A percentile compares a stretch with the other conserved stretches of the same genome.
Conservation (phyloP, 2,329 filamentous ascomycete species). For the Calonectria pseudoreteaudii region DNA sequence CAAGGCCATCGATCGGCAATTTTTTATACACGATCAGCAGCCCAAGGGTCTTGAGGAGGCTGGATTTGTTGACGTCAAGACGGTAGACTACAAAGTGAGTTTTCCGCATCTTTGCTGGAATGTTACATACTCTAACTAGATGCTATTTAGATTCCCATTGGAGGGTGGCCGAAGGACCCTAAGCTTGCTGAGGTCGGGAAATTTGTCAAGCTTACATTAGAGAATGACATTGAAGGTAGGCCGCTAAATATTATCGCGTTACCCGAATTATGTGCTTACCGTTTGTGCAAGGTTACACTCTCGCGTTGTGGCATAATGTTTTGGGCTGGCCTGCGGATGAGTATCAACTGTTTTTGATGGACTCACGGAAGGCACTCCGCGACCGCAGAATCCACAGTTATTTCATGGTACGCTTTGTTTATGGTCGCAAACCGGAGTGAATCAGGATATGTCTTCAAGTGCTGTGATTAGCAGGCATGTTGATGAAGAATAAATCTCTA, state of each 20-base stretch:
- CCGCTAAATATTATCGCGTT: background rate
- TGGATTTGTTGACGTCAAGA: conserved; percentile 35
- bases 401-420: conserved; percentile 36
- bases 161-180: conserved; percentile 22
- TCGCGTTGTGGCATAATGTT: conserved; percentile 34
- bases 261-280: rapidly evolving
- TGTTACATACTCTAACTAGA: background rate
- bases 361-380: conserved; percentile 28
- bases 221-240: background rate
- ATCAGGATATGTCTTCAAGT: no score
- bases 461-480: no score
- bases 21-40: conserved; percentile 33
- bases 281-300: conserved; percentile 27
- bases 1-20: conserved; percentile 22
- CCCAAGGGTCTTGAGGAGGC: conserved; percentile 31
- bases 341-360: conserved; percentile 34
- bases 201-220: conserved; percentile 1
- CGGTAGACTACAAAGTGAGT: conserved; percentile 33
- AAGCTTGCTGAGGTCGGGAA: conserved; percentile 24
- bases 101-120: background rate
- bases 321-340: conserved; percentile 36
- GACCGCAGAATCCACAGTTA: conserved; percentile 34
- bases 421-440: conserved; percentile 29
- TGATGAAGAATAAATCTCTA: no score
- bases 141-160: conserved; percentile 1